phyloP scores from a whole-genome alignment of 371 early-diverging fungal genomes.

The Lichtheimia hyalospora region DNA sequence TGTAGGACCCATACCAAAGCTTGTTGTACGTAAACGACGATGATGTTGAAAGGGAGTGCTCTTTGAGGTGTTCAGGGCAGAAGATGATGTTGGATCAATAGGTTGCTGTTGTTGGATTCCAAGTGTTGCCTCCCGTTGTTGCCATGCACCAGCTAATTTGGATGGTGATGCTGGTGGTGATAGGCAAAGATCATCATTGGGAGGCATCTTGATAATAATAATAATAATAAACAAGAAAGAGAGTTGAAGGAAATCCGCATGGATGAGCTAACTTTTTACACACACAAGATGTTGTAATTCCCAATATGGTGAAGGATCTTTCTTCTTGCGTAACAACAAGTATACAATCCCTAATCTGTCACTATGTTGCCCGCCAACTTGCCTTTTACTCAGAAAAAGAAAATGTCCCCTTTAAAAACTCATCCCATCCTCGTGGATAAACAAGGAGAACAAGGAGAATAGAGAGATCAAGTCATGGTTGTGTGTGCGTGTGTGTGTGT shows the following conservation, averaged over 20 bases:
- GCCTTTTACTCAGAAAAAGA: neutral
- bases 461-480: no score
- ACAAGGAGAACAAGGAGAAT: no score
- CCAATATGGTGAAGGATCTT: constrained; percentile 14
- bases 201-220: neutral
- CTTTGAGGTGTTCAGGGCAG: constrained; percentile 22
- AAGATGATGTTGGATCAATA: neutral
- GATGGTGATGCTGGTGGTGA: constrained; percentile 16
- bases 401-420: no score
- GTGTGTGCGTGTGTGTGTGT: no score
- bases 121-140: constrained; percentile 24
- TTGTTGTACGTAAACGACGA: constrained; percentile 26
- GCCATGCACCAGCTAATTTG: constrained; percentile 34
- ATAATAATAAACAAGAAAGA: neutral
- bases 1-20: constrained; percentile 22
- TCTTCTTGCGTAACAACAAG: constrained; percentile 15
- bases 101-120: neutral
- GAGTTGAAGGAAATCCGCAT: neutral
- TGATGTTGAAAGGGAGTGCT: constrained; percentile 35
- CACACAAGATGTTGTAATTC: constrained; percentile 4
- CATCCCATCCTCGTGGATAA: no score
- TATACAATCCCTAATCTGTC: neutral
- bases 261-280: constrained; percentile 7
- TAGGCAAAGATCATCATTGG: neutral
- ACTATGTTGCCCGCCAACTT: neutral